Conservation (phyloP, 441 rosid genomes). For the Jatropha podagrica region DNA sequence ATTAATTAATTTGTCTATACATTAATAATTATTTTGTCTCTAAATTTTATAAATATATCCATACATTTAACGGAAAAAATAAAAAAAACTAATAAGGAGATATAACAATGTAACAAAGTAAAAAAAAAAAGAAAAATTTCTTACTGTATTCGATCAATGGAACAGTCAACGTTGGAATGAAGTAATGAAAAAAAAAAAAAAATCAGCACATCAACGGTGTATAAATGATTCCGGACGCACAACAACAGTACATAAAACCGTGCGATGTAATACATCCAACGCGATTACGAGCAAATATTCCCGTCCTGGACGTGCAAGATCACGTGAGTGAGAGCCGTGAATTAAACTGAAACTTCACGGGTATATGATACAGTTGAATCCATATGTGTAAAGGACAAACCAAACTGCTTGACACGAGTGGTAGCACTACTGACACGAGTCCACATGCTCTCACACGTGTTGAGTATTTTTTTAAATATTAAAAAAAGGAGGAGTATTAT, state of each 20-base stretch:
- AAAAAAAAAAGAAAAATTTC: too few relatives aligned
- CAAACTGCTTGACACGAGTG: slow-evolving; percentile 7
- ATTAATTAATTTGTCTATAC: too few relatives aligned
- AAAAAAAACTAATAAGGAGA: too few relatives aligned
- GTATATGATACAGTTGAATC: slow-evolving; percentile 2
- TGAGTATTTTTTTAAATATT: neutral
- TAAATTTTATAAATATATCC: too few relatives aligned
- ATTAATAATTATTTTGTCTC: too few relatives aligned
- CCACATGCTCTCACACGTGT: slow-evolving; percentile 24
- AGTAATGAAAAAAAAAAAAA: neutral
- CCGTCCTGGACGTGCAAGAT: neutral
- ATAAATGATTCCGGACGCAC: neutral
- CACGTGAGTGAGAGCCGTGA: slow-evolving; percentile 31
- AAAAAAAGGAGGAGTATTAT: too few relatives aligned
- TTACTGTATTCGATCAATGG: too few relatives aligned
- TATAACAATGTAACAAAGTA: too few relatives aligned
- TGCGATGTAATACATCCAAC: too few relatives aligned
- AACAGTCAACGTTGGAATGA: neutral
- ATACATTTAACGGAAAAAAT: too few relatives aligned
- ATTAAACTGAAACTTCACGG: slow-evolving; percentile 21
- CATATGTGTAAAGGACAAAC: slow-evolving; percentile 11
- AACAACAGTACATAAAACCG: neutral
- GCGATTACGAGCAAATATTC: too few relatives aligned
- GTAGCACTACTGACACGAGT: neutral
- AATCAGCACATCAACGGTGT: neutral